These are phyloP conservation scores for Salvia hispanica DNA, from an alignment of 257 asterid species.

Conservation along the genomic window DNA sequence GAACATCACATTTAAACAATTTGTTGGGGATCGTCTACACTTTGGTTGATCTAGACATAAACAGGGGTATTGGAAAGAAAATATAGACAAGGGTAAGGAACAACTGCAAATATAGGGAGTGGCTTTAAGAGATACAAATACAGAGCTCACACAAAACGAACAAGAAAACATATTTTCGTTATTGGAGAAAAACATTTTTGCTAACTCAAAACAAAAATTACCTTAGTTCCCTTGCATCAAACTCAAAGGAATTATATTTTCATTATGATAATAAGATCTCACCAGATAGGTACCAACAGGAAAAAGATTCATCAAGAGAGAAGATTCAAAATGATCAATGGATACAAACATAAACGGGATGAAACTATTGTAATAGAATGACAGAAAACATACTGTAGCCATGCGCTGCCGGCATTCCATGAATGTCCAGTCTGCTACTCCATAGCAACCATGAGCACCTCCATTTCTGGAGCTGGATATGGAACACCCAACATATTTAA, in stretches of 20 bases:
- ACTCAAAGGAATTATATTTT: no score
- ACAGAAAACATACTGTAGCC: constrained; percentile 54
- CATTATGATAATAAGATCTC: not conserved
- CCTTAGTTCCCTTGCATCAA: not conserved
- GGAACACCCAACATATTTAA: constrained; percentile 34
- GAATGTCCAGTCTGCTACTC: constrained; percentile 87
- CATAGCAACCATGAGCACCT: constrained; percentile 98
- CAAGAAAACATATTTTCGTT: not conserved
- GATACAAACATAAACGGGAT: constrained; percentile 23
- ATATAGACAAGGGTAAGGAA: not conserved
- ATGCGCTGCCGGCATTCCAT: constrained; percentile 88
- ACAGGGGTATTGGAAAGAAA: not conserved
- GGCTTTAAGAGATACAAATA: not conserved
- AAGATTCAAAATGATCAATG: constrained; percentile 15
- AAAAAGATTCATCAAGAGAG: not conserved
- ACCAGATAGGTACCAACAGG: not conserved
- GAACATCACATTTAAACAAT: no score
- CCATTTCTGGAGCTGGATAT: constrained; percentile 78
- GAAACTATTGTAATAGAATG: constrained; percentile 30
- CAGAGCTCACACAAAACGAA: not conserved
- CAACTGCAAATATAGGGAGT: not conserved
- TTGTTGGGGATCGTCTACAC: no score
- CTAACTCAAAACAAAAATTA: not conserved
- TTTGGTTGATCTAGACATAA: not conserved
- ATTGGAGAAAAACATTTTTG: not conserved